These are phyloP conservation scores for Tremellales sp. DNA, from an alignment of 1,284 basidiomycete species.

Conservation along the genomic window DNA sequence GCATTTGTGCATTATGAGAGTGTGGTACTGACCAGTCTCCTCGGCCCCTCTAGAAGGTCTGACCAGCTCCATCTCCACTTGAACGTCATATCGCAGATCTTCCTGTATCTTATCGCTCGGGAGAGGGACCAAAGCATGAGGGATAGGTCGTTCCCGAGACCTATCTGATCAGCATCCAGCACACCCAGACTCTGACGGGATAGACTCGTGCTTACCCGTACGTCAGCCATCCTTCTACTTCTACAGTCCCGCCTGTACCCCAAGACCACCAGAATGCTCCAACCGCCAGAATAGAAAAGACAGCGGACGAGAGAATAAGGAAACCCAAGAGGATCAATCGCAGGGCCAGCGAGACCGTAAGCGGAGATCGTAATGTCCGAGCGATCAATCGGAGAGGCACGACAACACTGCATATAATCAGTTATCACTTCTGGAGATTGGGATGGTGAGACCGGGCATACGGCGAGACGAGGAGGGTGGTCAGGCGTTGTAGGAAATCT, in stretches of 20 bases:
- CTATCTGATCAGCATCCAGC: constrained; percentile 11
- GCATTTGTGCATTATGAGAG: not conserved
- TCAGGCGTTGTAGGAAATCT: constrained; percentile 31
- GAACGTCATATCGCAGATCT: constrained; percentile 47
- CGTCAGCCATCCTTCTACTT: constrained; percentile 47
- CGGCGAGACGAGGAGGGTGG: constrained; percentile 29
- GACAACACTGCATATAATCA: constrained; percentile 24
- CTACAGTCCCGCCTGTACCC: constrained; percentile 41
- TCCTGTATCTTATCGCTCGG: constrained; percentile 36
- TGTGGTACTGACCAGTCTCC: constrained; percentile 38
- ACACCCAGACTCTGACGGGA: not conserved
- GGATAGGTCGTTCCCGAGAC: constrained; percentile 34
- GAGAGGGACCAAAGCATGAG: constrained; percentile 40
- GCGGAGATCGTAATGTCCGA: constrained; percentile 35
- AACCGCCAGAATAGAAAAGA: constrained; percentile 41
- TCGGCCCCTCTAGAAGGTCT: constrained; percentile 28
- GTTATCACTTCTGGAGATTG: constrained; percentile 3
- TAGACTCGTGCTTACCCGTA: constrained; percentile 48
- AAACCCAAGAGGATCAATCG: constrained; percentile 34
- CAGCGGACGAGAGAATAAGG: constrained; percentile 32
- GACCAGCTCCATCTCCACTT: constrained; percentile 48
- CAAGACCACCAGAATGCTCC: constrained; percentile 48
- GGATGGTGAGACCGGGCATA: constrained; percentile 15
- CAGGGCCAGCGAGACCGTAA: constrained; percentile 42
- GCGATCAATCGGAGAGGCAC: constrained; percentile 34